Conservation (phyloP, 2,329 filamentous ascomycete species). For the Scedosporium dehoogii region DNA sequence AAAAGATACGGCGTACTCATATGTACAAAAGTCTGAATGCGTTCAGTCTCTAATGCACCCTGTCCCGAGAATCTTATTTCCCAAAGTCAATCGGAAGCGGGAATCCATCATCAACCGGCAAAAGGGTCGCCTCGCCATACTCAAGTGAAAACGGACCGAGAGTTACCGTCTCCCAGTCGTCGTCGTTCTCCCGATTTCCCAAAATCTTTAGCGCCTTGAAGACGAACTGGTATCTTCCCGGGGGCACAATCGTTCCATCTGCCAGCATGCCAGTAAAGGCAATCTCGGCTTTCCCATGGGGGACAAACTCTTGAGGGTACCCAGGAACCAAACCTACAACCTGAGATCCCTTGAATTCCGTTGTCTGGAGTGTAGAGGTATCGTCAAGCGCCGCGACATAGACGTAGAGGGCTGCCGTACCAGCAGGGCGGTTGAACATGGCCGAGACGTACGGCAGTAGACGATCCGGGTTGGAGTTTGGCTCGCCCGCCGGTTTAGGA, state of each 20-base stretch:
- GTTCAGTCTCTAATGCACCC: neutral
- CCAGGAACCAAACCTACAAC: neutral
- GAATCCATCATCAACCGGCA: neutral
- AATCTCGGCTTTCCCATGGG: constrained; percentile 15
- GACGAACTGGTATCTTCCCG: constrained; percentile 38
- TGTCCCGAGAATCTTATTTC: neutral
- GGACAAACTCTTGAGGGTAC: constrained; percentile 15
- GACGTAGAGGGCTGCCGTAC: constrained; percentile 34
- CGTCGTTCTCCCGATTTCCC: constrained; percentile 30
- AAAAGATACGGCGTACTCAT: neutral
- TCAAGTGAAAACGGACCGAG: constrained; percentile 31
- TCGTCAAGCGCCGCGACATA: constrained; percentile 16
- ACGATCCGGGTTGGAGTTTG: constrained; percentile 15
- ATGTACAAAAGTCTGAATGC: neutral
- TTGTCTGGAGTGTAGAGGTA: neutral
- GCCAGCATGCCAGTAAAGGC: constrained; percentile 37
- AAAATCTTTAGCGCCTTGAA: constrained; percentile 40
- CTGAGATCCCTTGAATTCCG: neutral
- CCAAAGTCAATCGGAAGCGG: neutral
- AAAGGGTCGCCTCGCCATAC: constrained; percentile 19
- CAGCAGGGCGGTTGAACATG: constrained; percentile 32
- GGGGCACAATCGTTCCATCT: constrained; percentile 35
- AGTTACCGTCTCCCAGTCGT: constrained; percentile 36
- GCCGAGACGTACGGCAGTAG: constrained; percentile 25
- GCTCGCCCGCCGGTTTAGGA: constrained; percentile 24